These are phyloP conservation scores for Aspergillus uvarum DNA, from an alignment of 2,329 filamentous ascomycete genomes.

Conservation along the genomic window DNA sequence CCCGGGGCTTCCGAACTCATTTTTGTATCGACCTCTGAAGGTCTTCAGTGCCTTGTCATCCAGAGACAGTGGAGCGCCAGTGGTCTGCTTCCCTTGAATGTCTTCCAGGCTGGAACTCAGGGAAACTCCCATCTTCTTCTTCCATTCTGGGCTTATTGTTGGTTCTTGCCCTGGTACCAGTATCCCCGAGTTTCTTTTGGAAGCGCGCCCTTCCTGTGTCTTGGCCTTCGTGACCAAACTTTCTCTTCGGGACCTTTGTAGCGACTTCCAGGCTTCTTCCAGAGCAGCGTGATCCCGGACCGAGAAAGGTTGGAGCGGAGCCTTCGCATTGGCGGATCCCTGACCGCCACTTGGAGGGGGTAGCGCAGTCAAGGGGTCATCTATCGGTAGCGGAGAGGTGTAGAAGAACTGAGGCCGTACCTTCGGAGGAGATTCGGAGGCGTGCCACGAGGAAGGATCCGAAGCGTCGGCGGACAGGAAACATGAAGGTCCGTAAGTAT, in stretches of 20 bases:
- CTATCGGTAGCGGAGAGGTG: conserved; percentile 75
- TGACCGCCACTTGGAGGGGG: conserved; percentile 53
- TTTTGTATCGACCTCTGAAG: conserved; percentile 12
- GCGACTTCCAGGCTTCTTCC: conserved; percentile 71
- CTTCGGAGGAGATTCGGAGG: conserved; percentile 53
- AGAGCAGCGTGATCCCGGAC: conserved; percentile 74
- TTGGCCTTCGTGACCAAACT: conserved; percentile 8
- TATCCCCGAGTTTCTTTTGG: conserved; percentile 19
- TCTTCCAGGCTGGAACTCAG: conserved; percentile 19
- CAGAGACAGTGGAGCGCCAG: conserved; percentile 16
- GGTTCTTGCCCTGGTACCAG: conserved; percentile 26
- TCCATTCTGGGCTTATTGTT: conserved; percentile 8
- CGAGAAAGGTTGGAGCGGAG: conserved; percentile 74
- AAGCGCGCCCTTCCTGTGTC: conserved; percentile 12
- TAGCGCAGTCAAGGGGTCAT: conserved; percentile 77
- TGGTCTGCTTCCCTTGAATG: conserved; percentile 20
- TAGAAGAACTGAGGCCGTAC: conserved; percentile 80
- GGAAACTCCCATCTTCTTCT: conserved; percentile 14
- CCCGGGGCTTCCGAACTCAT: conserved; percentile 13
- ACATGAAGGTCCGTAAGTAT: conserved; percentile 63
- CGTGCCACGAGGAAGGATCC: conserved; percentile 32
- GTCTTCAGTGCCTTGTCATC: conserved; percentile 17
- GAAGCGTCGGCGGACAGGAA: conserved; percentile 43
- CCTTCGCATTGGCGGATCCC: conserved; percentile 52
- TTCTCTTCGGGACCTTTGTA: conserved; percentile 40